These are phyloP conservation scores for Zhuliangozyma blackwelliae DNA, from an alignment of 1,139 yeast species.

Conservation along the genomic window DNA sequence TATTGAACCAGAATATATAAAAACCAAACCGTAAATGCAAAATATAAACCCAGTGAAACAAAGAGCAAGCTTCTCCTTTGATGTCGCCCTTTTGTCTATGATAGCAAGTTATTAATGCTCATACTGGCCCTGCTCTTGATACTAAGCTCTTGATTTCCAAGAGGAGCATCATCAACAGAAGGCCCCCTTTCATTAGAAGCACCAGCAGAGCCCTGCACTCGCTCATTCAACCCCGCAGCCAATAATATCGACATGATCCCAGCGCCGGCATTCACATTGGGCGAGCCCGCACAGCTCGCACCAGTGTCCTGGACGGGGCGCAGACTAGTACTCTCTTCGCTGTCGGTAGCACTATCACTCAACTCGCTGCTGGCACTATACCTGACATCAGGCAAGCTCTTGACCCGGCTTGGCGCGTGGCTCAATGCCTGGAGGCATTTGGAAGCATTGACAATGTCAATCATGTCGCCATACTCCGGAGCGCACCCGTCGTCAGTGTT, in stretches of 20 bases:
- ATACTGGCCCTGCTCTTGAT: constrained; percentile 17
- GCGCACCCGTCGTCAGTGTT: background rate
- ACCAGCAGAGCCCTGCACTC: background rate
- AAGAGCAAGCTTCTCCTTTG: too few relatives aligned
- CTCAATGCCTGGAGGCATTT: constrained; percentile 33
- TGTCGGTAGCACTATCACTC: too few relatives aligned
- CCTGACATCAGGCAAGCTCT: constrained; percentile 1
- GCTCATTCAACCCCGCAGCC: constrained; percentile 20
- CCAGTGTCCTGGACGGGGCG: too few relatives aligned
- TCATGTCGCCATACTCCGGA: constrained; percentile 17
- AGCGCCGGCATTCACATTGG: background rate
- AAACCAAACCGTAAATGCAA: too few relatives aligned
- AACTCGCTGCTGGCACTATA: background rate
- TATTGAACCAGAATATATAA: too few relatives aligned
- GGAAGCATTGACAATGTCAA: constrained; percentile 39
- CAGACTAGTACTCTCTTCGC: too few relatives aligned
- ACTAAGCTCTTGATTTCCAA: too few relatives aligned
- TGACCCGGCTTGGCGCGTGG: constrained; percentile 1
- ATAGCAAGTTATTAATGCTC: constrained; percentile 25
- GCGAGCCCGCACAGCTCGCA: too few relatives aligned
- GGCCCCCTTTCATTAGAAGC: background rate
- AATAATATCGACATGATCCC: constrained; percentile 25
- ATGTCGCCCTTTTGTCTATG: too few relatives aligned
- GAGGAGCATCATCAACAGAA: too few relatives aligned
- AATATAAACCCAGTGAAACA: too few relatives aligned